Conservation (phyloP, 345 rosid genomes). For the Draba incana region DNA sequence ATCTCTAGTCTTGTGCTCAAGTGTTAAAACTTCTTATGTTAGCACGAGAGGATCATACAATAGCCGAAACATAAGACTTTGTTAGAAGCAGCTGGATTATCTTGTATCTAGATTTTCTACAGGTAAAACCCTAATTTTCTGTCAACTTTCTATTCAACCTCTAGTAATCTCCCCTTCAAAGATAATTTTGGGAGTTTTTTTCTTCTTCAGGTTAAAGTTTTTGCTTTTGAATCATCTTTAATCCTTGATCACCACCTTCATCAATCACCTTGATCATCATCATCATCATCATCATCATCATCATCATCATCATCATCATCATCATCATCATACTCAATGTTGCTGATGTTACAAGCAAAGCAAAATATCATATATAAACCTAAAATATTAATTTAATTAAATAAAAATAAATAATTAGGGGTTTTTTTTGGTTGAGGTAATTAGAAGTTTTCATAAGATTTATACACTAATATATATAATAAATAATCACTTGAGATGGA, state of each 20-base stretch:
- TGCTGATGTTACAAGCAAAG: constrained; percentile 51
- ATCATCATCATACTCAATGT: constrained; percentile 32
- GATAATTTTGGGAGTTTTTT: constrained; percentile 3
- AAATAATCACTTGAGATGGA: constrained; percentile 14
- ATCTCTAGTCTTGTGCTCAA: constrained; percentile 41
- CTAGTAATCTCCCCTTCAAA: not conserved
- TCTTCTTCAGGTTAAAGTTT: constrained; percentile 15
- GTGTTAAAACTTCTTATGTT: constrained; percentile 23
- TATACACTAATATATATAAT: not conserved
- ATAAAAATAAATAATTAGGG: not conserved
- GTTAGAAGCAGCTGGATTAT: constrained; percentile 26
- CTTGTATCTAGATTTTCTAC: constrained; percentile 23
- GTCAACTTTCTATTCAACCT: constrained; percentile 7
- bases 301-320: constrained; percentile 34
- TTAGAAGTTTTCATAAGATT: not conserved
- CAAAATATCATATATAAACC: constrained; percentile 26
- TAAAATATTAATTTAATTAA: constrained; percentile 5
- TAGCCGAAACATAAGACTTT: constrained; percentile 13
- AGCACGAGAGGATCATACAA: constrained; percentile 18
- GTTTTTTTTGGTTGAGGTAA: not conserved
- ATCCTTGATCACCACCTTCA: constrained; percentile 19
- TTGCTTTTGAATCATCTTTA: constrained; percentile 16
- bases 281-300: constrained; percentile 31
- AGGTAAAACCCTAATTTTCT: constrained; percentile 44
- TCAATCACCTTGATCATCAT: constrained; percentile 29